Conservation (phyloP, 306 rosid genomes). For the Casuarina cunninghamiana region DNA sequence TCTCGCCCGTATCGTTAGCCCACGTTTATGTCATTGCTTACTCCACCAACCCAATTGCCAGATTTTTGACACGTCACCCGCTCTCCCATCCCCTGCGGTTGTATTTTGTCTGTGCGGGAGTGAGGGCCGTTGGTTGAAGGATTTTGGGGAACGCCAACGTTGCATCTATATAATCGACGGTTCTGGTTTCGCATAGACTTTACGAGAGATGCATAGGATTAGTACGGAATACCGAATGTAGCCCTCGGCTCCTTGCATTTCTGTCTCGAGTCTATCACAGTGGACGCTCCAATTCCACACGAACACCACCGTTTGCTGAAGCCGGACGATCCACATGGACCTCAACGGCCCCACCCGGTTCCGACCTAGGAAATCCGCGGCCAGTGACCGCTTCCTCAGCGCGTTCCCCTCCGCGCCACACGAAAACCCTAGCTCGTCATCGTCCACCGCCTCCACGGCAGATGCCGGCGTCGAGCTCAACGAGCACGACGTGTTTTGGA, state of each 20-base stretch:
- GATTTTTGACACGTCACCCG: neutral
- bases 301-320: neutral
- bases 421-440: conserved; percentile 22
- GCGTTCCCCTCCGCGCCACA: conserved; percentile 28
- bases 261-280: neutral
- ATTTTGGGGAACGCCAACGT: neutral
- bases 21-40: conserved; percentile 1
- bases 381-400: conserved; percentile 49
- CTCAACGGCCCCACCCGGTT: conserved; percentile 33
- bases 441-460: neutral
- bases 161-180: neutral
- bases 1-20: neutral
- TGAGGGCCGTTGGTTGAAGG: too few species aligned
- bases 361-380: conserved; percentile 31
- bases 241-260: neutral
- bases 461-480: conserved; percentile 44
- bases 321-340: conserved; percentile 40
- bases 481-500: conserved; percentile 74
- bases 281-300: neutral
- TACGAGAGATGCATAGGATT: neutral
- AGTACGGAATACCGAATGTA: neutral
- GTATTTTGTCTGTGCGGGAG: neutral
- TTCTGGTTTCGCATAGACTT: too few species aligned
- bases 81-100: neutral
- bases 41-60: neutral